Conservation (phyloP, 805 yeast species). For the Starmerella khaoyaiensis region DNA sequence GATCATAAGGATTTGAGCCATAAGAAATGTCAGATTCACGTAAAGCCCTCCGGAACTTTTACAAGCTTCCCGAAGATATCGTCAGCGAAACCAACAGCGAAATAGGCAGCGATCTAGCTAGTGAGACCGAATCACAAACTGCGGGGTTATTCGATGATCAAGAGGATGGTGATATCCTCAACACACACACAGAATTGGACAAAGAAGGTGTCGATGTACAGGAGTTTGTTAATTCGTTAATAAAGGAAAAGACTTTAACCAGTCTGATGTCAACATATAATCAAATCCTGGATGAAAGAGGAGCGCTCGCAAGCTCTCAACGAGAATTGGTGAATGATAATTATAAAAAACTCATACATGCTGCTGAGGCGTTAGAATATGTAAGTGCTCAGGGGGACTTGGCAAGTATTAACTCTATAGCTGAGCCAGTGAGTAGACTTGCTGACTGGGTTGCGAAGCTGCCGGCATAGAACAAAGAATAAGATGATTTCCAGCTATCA, state of each 20-base stretch:
- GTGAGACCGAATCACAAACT: conserved; percentile 4
- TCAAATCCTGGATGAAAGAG: conserved; percentile 23
- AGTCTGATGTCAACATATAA: conserved; percentile 22
- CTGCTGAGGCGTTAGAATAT: conserved; percentile 26
- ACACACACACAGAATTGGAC: conserved; percentile 21
- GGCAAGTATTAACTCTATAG: conserved; percentile 13
- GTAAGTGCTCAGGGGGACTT: conserved; percentile 21
- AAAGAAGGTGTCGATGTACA: conserved; percentile 16
- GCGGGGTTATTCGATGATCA: conserved; percentile 1
- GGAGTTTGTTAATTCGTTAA: conserved; percentile 16
- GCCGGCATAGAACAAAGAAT: neutral
- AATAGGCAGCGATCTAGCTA: conserved; percentile 2
- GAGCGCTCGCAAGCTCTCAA: conserved; percentile 28
- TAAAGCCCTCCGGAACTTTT: conserved; percentile 29
- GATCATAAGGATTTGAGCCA: too few species aligned
- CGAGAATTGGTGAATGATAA: conserved; percentile 31
- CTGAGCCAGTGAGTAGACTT: conserved; percentile 7
- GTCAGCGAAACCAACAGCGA: conserved; percentile 6
- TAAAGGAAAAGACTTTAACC: conserved; percentile 18
- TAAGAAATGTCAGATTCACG: conserved; percentile 15
- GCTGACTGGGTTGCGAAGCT: conserved; percentile 9
- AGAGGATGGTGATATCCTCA: conserved; percentile 14
- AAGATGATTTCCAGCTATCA: neutral
- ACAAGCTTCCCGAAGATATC: conserved; percentile 24
- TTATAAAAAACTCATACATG: conserved; percentile 28